Percentiles rank a stretch among this genome's conserved stretches.
phyloP scores from a whole-genome alignment of 164 flowering plant genomes.

The Piper betle region DNA sequence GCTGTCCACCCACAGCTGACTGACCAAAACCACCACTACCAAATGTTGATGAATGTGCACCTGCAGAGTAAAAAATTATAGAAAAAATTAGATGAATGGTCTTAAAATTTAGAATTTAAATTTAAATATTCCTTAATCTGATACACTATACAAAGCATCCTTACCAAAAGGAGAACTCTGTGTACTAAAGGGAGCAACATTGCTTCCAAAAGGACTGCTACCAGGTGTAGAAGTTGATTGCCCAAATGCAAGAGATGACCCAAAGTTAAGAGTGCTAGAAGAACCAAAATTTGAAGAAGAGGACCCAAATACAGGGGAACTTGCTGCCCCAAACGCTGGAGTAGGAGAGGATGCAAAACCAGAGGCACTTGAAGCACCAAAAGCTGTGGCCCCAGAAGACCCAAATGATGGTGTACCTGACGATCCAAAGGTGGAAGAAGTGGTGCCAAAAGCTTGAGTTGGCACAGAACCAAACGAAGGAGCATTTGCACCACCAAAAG shows the following conservation, averaged over 20 bases:
- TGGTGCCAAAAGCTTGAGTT: constrained; percentile 59
- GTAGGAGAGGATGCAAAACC: constrained; percentile 13
- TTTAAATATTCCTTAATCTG: no score
- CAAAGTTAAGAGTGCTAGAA: constrained; percentile 36
- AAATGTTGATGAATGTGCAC: constrained; percentile 53
- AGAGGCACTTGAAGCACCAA: constrained; percentile 13
- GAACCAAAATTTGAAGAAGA: constrained; percentile 36
- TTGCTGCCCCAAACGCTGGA: constrained; percentile 12
- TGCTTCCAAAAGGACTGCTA: constrained; percentile 50
- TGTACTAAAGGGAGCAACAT: constrained; percentile 53
- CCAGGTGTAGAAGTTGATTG: constrained; percentile 65
- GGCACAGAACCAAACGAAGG: constrained; percentile 50
- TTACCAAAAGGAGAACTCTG: constrained; percentile 57
- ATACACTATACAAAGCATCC: constrained; percentile 2
- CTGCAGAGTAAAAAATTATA: constrained; percentile 34
- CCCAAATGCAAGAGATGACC: constrained; percentile 57
- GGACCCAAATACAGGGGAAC: constrained; percentile 46
- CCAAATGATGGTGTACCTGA: constrained; percentile 41
- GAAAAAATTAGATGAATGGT: not conserved
- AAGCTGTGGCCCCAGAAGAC: constrained; percentile 9
- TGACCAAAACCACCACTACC: constrained; percentile 59
- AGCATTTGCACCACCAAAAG: constrained; percentile 38
- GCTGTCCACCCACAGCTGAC: constrained; percentile 55
- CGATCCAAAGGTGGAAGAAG: constrained; percentile 40
- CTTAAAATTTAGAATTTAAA: not conserved